These are phyloP conservation scores for Phyllosticta citriasiana DNA, from an alignment of 2,329 filamentous ascomycete genomes.

Conservation along the genomic window DNA sequence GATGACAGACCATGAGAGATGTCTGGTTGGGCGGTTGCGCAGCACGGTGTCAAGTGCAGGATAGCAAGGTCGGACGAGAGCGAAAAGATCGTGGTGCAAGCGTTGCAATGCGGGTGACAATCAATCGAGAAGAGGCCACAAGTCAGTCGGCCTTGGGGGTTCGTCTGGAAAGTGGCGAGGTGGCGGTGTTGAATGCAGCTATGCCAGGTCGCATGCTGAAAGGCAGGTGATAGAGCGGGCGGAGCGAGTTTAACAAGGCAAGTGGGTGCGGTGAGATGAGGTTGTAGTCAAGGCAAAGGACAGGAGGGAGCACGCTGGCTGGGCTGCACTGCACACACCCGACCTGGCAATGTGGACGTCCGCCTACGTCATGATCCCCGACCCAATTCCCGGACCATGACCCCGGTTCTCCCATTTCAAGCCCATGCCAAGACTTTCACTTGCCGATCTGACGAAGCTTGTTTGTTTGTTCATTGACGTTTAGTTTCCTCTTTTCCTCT, in stretches of 20 bases:
- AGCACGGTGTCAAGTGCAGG: neutral
- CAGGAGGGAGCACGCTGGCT: neutral
- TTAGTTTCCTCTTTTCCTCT: neutral
- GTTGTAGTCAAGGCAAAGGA: no score
- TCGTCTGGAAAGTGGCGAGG: neutral
- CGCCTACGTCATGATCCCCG: neutral
- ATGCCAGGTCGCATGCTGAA: neutral
- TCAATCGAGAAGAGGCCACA: neutral
- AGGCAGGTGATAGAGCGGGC: neutral
- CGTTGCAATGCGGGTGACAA: neutral
- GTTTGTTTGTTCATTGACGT: neutral
- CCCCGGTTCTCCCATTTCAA: neutral
- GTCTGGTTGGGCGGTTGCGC: neutral
- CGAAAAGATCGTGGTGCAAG: neutral
- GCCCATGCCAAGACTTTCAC: neutral
- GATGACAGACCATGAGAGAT: neutral
- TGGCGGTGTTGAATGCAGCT: neutral
- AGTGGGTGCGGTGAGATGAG: neutral
- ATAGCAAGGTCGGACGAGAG: neutral
- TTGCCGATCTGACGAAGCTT: neutral
- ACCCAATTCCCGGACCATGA: neutral
- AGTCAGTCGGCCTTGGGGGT: neutral
- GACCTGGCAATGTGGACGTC: no score
- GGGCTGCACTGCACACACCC: no score
- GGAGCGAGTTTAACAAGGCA: neutral